Conservation (phyloP, 352 stramenopile species). For the Phytophthora podocarpi region DNA sequence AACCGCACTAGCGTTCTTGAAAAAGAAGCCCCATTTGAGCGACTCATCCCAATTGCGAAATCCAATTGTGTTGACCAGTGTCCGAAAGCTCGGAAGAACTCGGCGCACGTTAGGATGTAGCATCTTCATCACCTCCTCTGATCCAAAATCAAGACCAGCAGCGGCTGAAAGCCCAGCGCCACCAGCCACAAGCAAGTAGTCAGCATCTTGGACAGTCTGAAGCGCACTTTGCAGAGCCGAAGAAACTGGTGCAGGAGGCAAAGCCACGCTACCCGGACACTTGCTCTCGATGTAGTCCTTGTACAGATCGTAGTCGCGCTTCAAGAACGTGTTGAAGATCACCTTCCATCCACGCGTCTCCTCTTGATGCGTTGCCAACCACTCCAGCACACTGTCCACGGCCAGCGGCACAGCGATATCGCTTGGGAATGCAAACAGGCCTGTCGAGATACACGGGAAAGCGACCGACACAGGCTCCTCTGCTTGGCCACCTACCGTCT, state of each 20-base stretch:
- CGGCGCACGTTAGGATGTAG: conserved; percentile 54
- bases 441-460: conserved; percentile 75
- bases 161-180: conserved; percentile 72
- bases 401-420: conserved; percentile 54
- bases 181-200: conserved; percentile 66
- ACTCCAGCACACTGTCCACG: conserved; percentile 51
- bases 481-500: conserved; percentile 25
- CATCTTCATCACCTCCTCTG: conserved; percentile 61
- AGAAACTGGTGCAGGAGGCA: conserved; percentile 31
- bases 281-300: conserved; percentile 35
- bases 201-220: conserved; percentile 47
- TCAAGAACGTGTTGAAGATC: conserved; percentile 77
- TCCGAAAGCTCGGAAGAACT: conserved; percentile 50
- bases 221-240: conserved; percentile 35
- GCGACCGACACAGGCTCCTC: conserved; percentile 40
- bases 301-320: conserved; percentile 65
- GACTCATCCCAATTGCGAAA: conserved; percentile 41
- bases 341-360: conserved; percentile 48
- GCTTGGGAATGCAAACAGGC: conserved; percentile 69
- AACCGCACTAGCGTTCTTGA: conserved; percentile 65
- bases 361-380: conserved; percentile 47
- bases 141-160: conserved; percentile 77
- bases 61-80: conserved; percentile 65
- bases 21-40: conserved; percentile 67
- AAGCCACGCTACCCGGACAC: conserved; percentile 14